Conservation (phyloP, 345 rosid genomes). For the Eucalyptus curtisii region DNA sequence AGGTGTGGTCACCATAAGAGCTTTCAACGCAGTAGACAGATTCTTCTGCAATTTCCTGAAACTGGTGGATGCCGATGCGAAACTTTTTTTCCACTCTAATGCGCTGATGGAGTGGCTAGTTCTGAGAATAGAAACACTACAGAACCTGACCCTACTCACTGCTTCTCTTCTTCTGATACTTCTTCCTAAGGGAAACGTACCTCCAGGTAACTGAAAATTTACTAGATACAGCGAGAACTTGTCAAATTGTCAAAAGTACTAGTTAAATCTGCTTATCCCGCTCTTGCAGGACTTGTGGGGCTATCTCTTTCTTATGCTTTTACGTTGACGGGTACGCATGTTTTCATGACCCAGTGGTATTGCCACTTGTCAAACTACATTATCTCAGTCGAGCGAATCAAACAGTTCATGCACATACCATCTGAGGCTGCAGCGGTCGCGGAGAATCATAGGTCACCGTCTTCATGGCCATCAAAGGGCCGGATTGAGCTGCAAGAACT, state of each 20-base stretch:
- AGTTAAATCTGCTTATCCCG: background rate
- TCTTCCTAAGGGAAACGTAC: constrained; percentile 46
- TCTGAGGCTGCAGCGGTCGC: constrained; percentile 50
- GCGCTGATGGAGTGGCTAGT: constrained; percentile 76
- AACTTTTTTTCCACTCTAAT: constrained; percentile 61
- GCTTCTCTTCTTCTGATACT: constrained; percentile 64
- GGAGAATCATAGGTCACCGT: constrained; percentile 39
- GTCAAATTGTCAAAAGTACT: background rate
- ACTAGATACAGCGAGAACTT: background rate
- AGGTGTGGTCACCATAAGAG: constrained; percentile 75
- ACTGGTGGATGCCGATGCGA: constrained; percentile 66
- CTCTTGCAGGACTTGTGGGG: constrained; percentile 51
- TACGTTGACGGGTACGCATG: constrained; percentile 34
- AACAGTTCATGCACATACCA: constrained; percentile 54
- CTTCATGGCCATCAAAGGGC: constrained; percentile 62
- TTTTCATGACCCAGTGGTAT: constrained; percentile 45
- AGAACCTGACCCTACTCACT: constrained; percentile 53
- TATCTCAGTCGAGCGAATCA: constrained; percentile 62
- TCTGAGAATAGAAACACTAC: constrained; percentile 53
- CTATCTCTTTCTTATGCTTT: constrained; percentile 70
- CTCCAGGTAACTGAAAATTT: constrained; percentile 30
- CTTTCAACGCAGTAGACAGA: constrained; percentile 49
- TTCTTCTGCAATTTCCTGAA: constrained; percentile 45
- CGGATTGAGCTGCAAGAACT: constrained; percentile 58
- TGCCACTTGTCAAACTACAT: constrained; percentile 53